Conservation (phyloP, 148 eudicot genomes). For the Rhododendron vialii region DNA sequence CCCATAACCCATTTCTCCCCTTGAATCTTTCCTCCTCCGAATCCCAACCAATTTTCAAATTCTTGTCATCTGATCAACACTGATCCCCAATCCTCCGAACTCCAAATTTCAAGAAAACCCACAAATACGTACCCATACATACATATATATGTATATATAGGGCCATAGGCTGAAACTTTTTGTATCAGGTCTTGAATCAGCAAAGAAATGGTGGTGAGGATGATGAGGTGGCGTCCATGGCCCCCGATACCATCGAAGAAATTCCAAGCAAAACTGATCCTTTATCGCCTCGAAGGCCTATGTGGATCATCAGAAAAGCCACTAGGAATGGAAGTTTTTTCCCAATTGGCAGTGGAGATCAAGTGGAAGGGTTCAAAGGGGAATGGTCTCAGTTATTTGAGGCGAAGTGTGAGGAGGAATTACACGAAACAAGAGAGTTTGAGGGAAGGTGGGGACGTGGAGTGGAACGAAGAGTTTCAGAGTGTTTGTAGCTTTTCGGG, state of each 20-base stretch:
- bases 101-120: background rate
- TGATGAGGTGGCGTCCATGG: conserved; percentile 83
- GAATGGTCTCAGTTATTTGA: conserved; percentile 47
- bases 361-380: conserved; percentile 65
- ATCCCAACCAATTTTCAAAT: background rate
- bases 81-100: background rate
- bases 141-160: background rate
- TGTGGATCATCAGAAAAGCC: conserved; percentile 5
- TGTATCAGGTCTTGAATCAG: background rate
- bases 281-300: conserved; percentile 39
- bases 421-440: conserved; percentile 34
- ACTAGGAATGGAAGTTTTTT: conserved; percentile 7
- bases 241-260: conserved; percentile 38
- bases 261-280: conserved; percentile 42
- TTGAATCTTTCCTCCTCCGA: no score
- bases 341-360: conserved; percentile 50
- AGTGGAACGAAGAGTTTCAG: conserved; percentile 58
- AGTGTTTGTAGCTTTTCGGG: conserved; percentile 39
- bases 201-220: conserved; percentile 44
- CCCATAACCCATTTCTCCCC: background rate
- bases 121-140: background rate
- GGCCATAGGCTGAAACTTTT: background rate
- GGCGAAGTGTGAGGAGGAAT: conserved; percentile 43
- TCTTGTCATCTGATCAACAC: background rate
- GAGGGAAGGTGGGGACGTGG: conserved; percentile 46